A percentile compares a stretch with the other conserved stretches of the same genome.
These are phyloP conservation scores for Suhomyces tanzawaensis DNA, from an alignment of 805 yeast genomes.

Conservation along the genomic window DNA sequence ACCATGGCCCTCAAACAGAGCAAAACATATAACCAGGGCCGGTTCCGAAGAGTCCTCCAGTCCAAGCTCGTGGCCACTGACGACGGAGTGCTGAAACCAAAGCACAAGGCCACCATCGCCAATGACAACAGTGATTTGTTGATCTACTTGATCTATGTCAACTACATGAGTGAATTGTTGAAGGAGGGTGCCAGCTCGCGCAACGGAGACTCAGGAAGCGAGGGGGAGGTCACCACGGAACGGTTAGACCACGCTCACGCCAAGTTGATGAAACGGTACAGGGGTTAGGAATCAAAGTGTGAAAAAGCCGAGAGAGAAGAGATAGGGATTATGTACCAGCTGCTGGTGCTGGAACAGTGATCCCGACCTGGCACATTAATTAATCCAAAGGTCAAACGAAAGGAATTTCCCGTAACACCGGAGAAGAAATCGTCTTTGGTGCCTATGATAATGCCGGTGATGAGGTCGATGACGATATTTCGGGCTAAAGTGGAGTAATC, in stretches of 20 bases:
- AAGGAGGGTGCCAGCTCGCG: constrained; percentile 39
- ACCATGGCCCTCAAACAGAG: constrained; percentile 4
- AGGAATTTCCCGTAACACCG: no score
- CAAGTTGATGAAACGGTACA: constrained; percentile 30
- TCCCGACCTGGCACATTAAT: no score
- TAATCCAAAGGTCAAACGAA: no score
- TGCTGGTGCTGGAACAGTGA: no score
- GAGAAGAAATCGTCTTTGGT: no score
- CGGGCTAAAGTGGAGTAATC: no score
- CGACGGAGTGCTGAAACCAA: constrained; percentile 3
- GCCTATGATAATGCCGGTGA: no score
- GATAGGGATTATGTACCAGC: no score
- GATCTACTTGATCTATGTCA: constrained; percentile 46
- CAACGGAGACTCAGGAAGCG: constrained; percentile 30
- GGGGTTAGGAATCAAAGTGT: constrained; percentile 32
- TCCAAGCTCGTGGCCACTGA: constrained; percentile 13
- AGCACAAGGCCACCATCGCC: constrained; percentile 16
- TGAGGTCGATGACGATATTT: no score
- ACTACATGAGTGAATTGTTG: constrained; percentile 43
- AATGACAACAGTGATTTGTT: constrained; percentile 44
- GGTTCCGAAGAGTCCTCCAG: constrained; percentile 20
- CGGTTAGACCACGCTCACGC: constrained; percentile 37
- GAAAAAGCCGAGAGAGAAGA: no score
- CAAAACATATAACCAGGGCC: constrained; percentile 17
- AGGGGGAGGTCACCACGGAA: constrained; percentile 36